Percentiles rank a stretch among this genome's conserved stretches.
phyloP scores from a whole-genome alignment of 2,329 filamentous ascomycete species.

The Aspergillus quadrilineatus region DNA sequence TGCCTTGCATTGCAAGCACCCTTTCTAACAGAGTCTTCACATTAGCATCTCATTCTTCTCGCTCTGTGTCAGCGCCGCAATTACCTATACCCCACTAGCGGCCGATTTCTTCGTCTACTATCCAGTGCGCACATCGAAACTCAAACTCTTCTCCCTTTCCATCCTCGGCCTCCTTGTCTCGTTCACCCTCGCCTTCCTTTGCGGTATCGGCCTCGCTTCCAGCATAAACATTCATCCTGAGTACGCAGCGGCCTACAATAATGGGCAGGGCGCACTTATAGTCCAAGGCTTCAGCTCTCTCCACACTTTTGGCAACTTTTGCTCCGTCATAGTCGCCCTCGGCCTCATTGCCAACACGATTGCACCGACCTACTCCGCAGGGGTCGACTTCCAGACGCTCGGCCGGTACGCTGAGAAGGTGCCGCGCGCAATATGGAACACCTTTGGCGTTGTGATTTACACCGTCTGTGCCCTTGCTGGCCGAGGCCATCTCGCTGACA shows the following conservation, averaged over 20 bases:
- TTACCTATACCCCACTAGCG: slow-evolving; percentile 63
- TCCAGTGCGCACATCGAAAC: slow-evolving; percentile 52
- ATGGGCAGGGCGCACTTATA: slow-evolving; percentile 64
- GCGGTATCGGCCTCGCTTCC: slow-evolving; percentile 63
- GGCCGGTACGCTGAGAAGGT: slow-evolving; percentile 58
- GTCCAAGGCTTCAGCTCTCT: slow-evolving; percentile 61
- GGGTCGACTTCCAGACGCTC: slow-evolving; percentile 68
- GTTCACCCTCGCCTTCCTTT: slow-evolving; percentile 61
- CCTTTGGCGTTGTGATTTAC: slow-evolving; percentile 60
- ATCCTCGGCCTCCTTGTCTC: slow-evolving; percentile 57
- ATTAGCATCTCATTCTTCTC: slow-evolving; percentile 65
- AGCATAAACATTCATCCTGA: slow-evolving; percentile 53
- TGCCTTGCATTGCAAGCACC: no score
- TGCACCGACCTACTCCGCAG: slow-evolving; percentile 62
- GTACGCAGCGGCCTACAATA: slow-evolving; percentile 59
- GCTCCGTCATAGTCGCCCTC: slow-evolving; percentile 63
- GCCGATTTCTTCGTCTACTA: slow-evolving; percentile 70
- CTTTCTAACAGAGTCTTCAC: neutral
- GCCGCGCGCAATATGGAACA: slow-evolving; percentile 66
- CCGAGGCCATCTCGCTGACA: slow-evolving; percentile 58
- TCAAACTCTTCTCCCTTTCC: slow-evolving; percentile 58
- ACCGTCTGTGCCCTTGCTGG: slow-evolving; percentile 65
- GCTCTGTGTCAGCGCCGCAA: slow-evolving; percentile 63
- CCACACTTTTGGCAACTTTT: slow-evolving; percentile 65
- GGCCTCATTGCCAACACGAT: slow-evolving; percentile 67